phyloP scores from a whole-genome alignment of 108 stramenopile species.

The Cylindrotheca fusiformis region DNA sequence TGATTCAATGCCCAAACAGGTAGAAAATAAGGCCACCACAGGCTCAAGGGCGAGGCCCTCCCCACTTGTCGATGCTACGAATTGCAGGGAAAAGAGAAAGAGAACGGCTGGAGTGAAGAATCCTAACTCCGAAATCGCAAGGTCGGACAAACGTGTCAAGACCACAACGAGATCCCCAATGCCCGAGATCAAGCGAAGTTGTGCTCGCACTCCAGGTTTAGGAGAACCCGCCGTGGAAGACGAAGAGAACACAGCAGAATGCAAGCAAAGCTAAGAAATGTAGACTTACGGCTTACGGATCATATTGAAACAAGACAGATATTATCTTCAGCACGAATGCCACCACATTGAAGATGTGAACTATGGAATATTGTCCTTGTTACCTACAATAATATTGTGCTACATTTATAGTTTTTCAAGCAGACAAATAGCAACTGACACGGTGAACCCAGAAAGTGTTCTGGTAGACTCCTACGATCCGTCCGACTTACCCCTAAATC shows the following conservation, averaged over 20 bases:
- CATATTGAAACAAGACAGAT: no score
- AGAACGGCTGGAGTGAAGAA: neutral
- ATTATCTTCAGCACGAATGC: no score
- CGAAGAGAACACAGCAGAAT: constrained; percentile 33
- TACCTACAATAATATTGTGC: no score
- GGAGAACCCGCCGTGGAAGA: neutral
- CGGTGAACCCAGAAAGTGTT: no score
- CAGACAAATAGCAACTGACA: no score
- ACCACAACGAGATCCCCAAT: neutral
- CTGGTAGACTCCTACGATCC: no score
- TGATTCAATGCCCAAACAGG: neutral
- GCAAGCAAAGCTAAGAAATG: constrained; percentile 30
- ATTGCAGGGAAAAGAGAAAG: neutral
- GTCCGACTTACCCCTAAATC: no score
- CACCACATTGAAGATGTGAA: no score
- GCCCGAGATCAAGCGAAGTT: neutral
- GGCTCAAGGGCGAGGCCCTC: neutral
- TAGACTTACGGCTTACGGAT: no score
- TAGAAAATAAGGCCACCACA: neutral
- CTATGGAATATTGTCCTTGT: no score
- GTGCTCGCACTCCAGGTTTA: neutral
- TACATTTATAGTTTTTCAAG: no score
- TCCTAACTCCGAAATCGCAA: neutral
- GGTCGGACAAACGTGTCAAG: neutral
- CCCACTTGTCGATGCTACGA: neutral